Evolutionary conservation across 148 eudicot genomes (phyloP).

Genomic region (Arctostaphylos glauca): DNA sequence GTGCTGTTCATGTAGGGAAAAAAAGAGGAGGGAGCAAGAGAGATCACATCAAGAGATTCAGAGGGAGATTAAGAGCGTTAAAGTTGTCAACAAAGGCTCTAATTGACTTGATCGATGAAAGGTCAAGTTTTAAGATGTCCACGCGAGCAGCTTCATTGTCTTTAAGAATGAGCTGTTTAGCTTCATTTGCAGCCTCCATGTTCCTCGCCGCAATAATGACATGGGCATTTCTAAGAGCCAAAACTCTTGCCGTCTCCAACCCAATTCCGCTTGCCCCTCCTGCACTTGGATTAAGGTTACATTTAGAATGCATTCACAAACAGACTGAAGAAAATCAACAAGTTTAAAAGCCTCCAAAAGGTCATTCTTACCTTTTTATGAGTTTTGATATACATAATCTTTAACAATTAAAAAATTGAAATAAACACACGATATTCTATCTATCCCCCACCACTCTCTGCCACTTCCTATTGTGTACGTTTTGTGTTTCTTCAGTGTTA

Average conservation of each 20-base stretch:
- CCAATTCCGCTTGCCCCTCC: constrained; percentile 97
- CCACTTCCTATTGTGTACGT: no score
- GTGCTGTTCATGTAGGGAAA: neutral
- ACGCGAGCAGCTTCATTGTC: constrained; percentile 45
- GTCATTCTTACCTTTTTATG: no score
- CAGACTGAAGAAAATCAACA: no score
- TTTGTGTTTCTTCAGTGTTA: no score
- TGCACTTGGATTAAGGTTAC: constrained; percentile 20
- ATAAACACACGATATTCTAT: no score
- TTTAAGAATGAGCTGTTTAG: constrained; percentile 53
- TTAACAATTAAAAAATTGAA: no score
- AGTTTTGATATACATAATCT: no score
- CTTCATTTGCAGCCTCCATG: constrained; percentile 65
- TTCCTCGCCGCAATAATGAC: constrained; percentile 81
- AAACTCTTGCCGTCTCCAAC: constrained; percentile 73
- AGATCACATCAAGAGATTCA: constrained; percentile 74
- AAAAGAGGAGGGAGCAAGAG: neutral
- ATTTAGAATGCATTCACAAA: neutral
- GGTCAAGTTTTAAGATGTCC: constrained; percentile 61
- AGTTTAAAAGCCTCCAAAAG: neutral
- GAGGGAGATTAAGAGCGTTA: constrained; percentile 61
- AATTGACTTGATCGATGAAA: constrained; percentile 58
- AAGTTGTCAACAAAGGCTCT: constrained; percentile 51
- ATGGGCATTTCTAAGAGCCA: constrained; percentile 71
- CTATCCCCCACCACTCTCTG: no score